Evolutionary conservation across 2,329 filamentous ascomycete species (phyloP).

Genomic region (Epicoccum nigrum): DNA sequence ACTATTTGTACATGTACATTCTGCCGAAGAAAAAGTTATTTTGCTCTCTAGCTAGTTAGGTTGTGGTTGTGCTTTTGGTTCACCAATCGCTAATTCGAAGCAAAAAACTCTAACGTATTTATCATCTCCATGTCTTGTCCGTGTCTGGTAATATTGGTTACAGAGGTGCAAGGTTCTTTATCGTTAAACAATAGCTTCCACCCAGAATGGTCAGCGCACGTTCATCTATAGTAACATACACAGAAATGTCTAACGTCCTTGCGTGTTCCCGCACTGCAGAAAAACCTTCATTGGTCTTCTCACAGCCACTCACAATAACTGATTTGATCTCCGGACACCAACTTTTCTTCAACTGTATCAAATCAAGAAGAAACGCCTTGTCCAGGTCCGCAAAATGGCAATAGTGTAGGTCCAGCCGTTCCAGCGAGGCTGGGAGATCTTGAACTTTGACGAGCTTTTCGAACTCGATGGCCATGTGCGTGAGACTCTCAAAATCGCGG

Average conservation of each 20-base stretch:
- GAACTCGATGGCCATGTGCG: background rate
- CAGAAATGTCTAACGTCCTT: background rate
- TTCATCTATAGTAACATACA: background rate
- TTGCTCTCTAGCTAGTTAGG: too few relatives aligned
- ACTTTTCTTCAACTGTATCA: background rate
- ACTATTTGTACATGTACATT: too few relatives aligned
- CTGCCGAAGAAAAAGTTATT: too few relatives aligned
- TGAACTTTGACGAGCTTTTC: background rate
- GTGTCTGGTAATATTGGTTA: too few relatives aligned
- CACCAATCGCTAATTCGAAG: too few relatives aligned
- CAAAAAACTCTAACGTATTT: too few relatives aligned
- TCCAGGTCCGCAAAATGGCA: background rate
- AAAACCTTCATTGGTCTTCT: background rate
- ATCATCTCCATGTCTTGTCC: too few relatives aligned
- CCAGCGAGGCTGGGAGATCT: background rate
- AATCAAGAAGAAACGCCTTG: background rate
- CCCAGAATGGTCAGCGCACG: background rate
- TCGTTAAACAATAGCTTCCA: background rate
- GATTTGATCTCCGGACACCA: background rate
- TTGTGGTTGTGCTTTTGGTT: too few relatives aligned
- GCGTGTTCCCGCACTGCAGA: background rate
- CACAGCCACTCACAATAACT: background rate
- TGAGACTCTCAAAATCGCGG: background rate
- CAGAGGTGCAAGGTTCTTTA: background rate
- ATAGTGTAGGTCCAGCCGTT: background rate